Evolutionary conservation across 1,284 basidiomycete species (phyloP).

Genomic region (Fomitopsis schrenkii): DNA sequence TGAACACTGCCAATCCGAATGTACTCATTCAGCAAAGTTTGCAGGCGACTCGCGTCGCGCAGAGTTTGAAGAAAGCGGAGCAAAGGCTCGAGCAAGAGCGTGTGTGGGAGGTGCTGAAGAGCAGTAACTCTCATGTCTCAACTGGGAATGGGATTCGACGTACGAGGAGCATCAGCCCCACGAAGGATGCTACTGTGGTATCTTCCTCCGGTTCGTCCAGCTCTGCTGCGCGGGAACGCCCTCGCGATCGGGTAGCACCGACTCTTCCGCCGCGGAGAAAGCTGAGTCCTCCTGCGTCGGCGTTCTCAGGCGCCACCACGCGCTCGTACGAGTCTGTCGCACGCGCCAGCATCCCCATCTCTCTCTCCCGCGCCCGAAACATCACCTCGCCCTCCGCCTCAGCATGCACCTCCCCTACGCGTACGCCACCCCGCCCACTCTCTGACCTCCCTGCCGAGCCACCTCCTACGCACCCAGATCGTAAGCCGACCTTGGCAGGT

Average conservation of each 20-base stretch:
- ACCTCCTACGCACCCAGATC: slow-evolving; percentile 59
- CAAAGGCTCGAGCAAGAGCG: slow-evolving; percentile 64
- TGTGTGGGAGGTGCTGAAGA: slow-evolving; percentile 64
- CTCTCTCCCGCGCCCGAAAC: not conserved
- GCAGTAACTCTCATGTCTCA: slow-evolving; percentile 14
- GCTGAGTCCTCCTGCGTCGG: slow-evolving; percentile 25
- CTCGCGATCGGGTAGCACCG: slow-evolving; percentile 18
- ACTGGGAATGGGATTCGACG: slow-evolving; percentile 6
- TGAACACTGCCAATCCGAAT: slow-evolving; percentile 14
- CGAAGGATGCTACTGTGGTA: slow-evolving; percentile 15
- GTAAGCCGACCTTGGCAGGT: slow-evolving; percentile 30
- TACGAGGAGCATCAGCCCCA: slow-evolving; percentile 28
- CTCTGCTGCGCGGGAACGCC: slow-evolving; percentile 7
- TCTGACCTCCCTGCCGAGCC: slow-evolving; percentile 27
- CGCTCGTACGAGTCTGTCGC: slow-evolving; percentile 40
- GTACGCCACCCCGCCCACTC: slow-evolving; percentile 19
- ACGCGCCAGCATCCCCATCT: slow-evolving; percentile 28
- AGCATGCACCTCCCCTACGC: slow-evolving; percentile 16
- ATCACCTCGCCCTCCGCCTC: slow-evolving; percentile 7
- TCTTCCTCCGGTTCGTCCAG: slow-evolving; percentile 14
- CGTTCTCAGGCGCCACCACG: slow-evolving; percentile 27
- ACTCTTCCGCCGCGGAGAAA: slow-evolving; percentile 29
- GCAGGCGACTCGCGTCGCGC: slow-evolving; percentile 64
- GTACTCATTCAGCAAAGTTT: slow-evolving; percentile 63
- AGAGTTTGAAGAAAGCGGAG: slow-evolving; percentile 63